phyloP scores from a whole-genome alignment of 495 filamentous ascomycete genomes.

The Aspergillus conjunctus region DNA sequence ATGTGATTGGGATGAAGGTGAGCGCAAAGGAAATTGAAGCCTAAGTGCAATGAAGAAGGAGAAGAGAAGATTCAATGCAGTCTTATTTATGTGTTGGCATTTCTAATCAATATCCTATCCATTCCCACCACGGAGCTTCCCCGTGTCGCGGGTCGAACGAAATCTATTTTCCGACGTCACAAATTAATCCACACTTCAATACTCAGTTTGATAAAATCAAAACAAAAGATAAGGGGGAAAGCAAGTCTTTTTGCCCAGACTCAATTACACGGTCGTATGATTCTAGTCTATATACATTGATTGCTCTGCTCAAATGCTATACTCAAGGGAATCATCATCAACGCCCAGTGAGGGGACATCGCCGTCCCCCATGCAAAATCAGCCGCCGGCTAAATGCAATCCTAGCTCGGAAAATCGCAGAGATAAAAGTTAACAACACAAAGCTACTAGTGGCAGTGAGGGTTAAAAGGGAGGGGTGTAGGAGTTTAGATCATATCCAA shows the following conservation, averaged over 20 bases:
- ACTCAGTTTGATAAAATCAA: background rate
- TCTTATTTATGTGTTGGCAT: constrained; percentile 8
- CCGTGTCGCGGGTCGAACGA: constrained; percentile 36
- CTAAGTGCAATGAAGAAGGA: background rate
- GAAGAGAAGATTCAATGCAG: background rate
- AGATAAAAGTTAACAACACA: constrained; percentile 11
- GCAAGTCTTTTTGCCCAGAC: background rate
- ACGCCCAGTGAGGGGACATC: constrained; percentile 5
- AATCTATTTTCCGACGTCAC: constrained; percentile 15
- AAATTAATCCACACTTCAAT: background rate
- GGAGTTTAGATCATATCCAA: background rate
- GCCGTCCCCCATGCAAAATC: constrained; percentile 19
- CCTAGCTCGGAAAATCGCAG: constrained; percentile 9
- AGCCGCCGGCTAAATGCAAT: constrained; percentile 5
- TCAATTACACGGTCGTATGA: background rate
- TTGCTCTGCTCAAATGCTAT: background rate
- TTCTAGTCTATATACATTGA: constrained; percentile 16
- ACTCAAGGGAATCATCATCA: background rate
- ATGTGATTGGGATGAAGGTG: background rate
- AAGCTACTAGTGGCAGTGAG: background rate
- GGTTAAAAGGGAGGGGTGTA: constrained; percentile 1
- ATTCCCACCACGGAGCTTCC: constrained; percentile 30
- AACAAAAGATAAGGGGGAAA: background rate
- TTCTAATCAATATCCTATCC: constrained; percentile 17
- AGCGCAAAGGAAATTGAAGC: background rate